Evolutionary conservation across 2,329 filamentous ascomycete species (phyloP).

Genomic region (Fusarium fracticaudum): DNA sequence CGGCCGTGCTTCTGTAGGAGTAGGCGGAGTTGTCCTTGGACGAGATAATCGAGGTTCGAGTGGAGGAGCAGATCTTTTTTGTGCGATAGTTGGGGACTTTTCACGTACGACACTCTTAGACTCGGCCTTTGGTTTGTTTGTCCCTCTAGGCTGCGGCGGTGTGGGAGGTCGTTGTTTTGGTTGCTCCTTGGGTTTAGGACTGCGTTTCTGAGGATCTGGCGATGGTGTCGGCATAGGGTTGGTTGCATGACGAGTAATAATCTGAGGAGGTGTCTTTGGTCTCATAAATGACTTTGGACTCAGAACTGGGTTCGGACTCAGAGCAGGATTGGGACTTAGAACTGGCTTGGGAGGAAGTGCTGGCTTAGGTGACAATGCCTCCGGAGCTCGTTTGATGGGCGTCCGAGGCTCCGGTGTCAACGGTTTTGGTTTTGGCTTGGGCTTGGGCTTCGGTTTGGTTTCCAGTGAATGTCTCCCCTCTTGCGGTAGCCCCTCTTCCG

Average conservation of each 20-base stretch:
- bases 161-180: constrained; percentile 47
- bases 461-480: constrained; percentile 27
- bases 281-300: constrained; percentile 43
- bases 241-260: constrained; percentile 35
- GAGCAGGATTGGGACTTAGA: not conserved
- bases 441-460: constrained; percentile 42
- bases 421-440: constrained; percentile 38
- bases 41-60: constrained; percentile 11
- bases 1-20: constrained; percentile 23
- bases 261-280: constrained; percentile 43
- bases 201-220: constrained; percentile 45
- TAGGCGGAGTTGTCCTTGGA: constrained; percentile 20
- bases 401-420: constrained; percentile 34
- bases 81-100: constrained; percentile 6
- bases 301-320: not conserved
- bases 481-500: constrained; percentile 11
- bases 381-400: constrained; percentile 33
- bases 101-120: constrained; percentile 11
- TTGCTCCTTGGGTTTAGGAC: constrained; percentile 5
- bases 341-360: constrained; percentile 44
- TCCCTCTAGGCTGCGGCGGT: constrained; percentile 49
- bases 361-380: constrained; percentile 48
- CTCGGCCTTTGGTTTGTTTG: constrained; percentile 30
- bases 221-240: constrained; percentile 38
- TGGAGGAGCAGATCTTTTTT: constrained; percentile 22